Conservation (phyloP, 345 rosid species). For the Eucalyptus shirleyi region DNA sequence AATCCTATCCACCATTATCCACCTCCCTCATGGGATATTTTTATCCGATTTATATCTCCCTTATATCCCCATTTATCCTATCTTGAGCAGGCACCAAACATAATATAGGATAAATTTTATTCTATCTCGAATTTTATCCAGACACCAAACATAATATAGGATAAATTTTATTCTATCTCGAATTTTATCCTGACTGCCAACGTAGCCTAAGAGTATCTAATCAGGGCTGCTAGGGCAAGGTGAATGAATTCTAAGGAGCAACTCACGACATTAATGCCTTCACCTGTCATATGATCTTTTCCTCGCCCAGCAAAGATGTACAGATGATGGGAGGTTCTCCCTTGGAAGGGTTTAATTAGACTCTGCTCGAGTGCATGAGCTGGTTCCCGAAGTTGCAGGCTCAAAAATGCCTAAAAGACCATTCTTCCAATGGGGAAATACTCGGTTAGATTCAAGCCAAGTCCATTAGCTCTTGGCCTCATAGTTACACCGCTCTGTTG, state of each 20-base stretch:
- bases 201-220: background rate
- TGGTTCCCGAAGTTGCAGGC: background rate
- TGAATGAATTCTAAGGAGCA: conserved; percentile 17
- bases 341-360: background rate
- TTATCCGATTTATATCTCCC: no score
- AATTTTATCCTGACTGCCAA: fast-evolving
- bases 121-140: no score
- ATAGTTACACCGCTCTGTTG: background rate
- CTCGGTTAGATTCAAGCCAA: background rate
- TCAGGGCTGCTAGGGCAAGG: background rate
- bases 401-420: background rate
- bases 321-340: background rate
- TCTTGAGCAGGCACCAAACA: no score
- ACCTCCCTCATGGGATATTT: no score
- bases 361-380: background rate
- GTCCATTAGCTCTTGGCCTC: background rate
- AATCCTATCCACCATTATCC: no score
- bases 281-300: background rate
- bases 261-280: background rate
- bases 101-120: no score
- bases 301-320: background rate
- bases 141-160: no score
- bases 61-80: fast-evolving
- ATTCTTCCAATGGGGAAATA: background rate
- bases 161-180: no score